phyloP scores from a whole-genome alignment of 2,329 filamentous ascomycete species.

The Samsoniella hepiali region DNA sequence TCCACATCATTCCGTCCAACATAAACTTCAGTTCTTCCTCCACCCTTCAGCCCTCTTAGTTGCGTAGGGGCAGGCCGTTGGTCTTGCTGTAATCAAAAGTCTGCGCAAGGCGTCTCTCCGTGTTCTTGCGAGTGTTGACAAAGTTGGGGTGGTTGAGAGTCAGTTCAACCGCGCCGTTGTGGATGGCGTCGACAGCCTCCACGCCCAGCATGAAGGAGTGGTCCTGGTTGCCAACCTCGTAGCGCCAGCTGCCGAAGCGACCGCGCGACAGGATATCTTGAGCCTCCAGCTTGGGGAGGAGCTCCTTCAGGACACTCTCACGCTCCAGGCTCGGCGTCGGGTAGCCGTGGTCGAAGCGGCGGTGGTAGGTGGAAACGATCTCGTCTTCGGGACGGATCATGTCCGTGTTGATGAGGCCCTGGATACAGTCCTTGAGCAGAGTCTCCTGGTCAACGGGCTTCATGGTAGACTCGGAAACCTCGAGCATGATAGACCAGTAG shows the following conservation, averaged over 20 bases:
- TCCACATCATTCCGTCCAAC: slow-evolving; percentile 22
- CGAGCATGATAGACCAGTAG: slow-evolving; percentile 99
- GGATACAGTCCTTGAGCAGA: slow-evolving; percentile 85
- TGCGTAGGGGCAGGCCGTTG: slow-evolving; percentile 39
- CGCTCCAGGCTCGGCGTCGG: slow-evolving; percentile 92
- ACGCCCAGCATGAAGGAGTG: slow-evolving; percentile 97
- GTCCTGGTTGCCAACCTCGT: slow-evolving; percentile 96
- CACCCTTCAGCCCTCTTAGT: slow-evolving; percentile 18
- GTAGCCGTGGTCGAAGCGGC: slow-evolving; percentile 97
- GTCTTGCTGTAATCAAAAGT: slow-evolving; percentile 39
- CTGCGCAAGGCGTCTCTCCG: slow-evolving; percentile 43
- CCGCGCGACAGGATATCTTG: slow-evolving; percentile 93
- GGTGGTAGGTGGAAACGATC: slow-evolving; percentile 97
- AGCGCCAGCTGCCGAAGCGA: slow-evolving; percentile 96
- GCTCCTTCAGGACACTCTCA: slow-evolving; percentile 87
- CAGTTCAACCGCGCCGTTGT: slow-evolving; percentile 84
- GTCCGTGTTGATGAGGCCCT: slow-evolving; percentile 95
- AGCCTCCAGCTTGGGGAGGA: slow-evolving; percentile 87
- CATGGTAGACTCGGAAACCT: slow-evolving; percentile 92
- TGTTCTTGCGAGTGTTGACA: slow-evolving; percentile 75
- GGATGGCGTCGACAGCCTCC: slow-evolving; percentile 86
- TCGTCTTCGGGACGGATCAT: slow-evolving; percentile 90
- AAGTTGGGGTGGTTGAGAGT: slow-evolving; percentile 97
- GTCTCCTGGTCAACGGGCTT: slow-evolving; percentile 89
- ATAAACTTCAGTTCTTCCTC: slow-evolving; percentile 14